phyloP scores from a whole-genome alignment of 768 basidiomycete species.

The Macrocybe gigantea region DNA sequence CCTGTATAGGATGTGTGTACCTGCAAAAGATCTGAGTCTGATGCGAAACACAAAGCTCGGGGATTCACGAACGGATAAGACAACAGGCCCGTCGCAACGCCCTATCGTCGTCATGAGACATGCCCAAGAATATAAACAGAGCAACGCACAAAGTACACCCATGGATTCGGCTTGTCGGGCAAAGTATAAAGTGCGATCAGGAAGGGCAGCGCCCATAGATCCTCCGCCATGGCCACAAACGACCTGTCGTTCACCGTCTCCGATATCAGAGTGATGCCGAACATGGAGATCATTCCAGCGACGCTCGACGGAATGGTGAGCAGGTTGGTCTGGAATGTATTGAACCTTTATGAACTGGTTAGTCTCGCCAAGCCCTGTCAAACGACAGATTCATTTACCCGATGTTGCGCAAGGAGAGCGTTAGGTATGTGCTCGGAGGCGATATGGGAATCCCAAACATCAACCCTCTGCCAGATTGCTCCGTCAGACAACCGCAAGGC shows the following conservation, averaged over 20 bases:
- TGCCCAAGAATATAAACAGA: neutral
- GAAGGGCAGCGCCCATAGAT: slow-evolving; percentile 59
- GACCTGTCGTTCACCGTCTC: slow-evolving; percentile 50
- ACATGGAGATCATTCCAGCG: slow-evolving; percentile 47
- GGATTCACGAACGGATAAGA: slow-evolving; percentile 32
- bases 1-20: slow-evolving; percentile 47
- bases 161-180: slow-evolving; percentile 42
- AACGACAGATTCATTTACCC: slow-evolving; percentile 26
- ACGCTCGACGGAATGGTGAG: slow-evolving; percentile 52
- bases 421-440: slow-evolving; percentile 51
- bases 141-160: slow-evolving; percentile 44
- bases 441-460: slow-evolving; percentile 44
- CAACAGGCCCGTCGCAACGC: slow-evolving; percentile 35
- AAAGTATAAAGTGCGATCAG: slow-evolving; percentile 49
- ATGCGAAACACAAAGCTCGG: slow-evolving; percentile 10
- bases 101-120: slow-evolving; percentile 18
- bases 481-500: neutral
- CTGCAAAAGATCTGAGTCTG: slow-evolving; percentile 16
- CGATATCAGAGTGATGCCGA: slow-evolving; percentile 41
- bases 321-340: slow-evolving; percentile 55
- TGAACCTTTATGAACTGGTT: slow-evolving; percentile 32
- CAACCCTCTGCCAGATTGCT: slow-evolving; percentile 33
- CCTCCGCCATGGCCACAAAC: slow-evolving; percentile 44
- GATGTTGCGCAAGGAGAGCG: slow-evolving; percentile 48
- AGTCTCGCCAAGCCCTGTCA: neutral